Percentiles rank a stretch among this genome's conserved stretches.
phyloP scores from a whole-genome alignment of 768 basidiomycete genomes.

The Lentinus tigrinus region DNA sequence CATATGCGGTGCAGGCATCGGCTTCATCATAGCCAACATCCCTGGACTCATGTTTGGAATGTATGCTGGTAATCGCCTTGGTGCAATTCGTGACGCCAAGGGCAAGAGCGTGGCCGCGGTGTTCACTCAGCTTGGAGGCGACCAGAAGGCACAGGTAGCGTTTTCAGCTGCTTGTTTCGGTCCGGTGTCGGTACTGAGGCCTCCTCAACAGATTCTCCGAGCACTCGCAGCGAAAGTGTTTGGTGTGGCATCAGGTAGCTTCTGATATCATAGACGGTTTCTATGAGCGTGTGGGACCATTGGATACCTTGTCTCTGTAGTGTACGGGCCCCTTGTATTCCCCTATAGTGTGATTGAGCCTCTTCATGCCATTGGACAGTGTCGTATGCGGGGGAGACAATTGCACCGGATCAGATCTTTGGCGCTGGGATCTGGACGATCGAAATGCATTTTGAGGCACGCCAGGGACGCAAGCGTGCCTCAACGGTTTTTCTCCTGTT shows the following conservation, averaged over 20 bases:
- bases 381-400: not conserved
- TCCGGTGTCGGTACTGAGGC: not conserved
- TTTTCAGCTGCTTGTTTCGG: not conserved
- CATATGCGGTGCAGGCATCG: slow-evolving; percentile 60
- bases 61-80: slow-evolving; percentile 85
- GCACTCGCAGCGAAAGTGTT: slow-evolving; percentile 82
- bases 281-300: no score
- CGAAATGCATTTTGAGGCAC: not conserved
- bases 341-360: no score
- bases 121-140: slow-evolving; percentile 70
- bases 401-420: not conserved
- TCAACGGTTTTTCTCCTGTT: not conserved
- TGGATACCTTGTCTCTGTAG: not conserved
- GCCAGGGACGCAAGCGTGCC: not conserved
- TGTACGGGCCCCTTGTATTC: no score
- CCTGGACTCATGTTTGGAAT: slow-evolving; percentile 87
- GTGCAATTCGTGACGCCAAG: slow-evolving; percentile 91
- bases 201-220: slow-evolving; percentile 62
- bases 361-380: no score
- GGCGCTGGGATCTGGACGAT: not conserved
- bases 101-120: slow-evolving; percentile 91
- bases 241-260: slow-evolving; percentile 51
- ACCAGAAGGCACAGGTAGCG: slow-evolving; percentile 84
- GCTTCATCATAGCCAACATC: slow-evolving; percentile 63
- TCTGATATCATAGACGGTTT: slow-evolving; percentile 1